Conservation (phyloP, 768 basidiomycete species). For the Lactifluus hygrophoroides region DNA sequence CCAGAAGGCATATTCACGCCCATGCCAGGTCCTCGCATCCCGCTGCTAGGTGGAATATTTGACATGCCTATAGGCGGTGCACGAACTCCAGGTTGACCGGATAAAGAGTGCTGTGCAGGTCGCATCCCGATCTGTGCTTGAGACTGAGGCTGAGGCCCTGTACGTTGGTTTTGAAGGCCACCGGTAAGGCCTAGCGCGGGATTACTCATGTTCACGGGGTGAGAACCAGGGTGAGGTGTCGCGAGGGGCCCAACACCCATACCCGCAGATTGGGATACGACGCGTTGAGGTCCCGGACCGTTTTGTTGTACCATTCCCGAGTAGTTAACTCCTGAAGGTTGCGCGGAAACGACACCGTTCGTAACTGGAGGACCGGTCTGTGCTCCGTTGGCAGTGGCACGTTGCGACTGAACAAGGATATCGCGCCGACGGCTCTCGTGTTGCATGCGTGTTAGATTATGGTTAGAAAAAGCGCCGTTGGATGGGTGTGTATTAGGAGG, state of each 20-base stretch:
- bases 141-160: constrained; percentile 28
- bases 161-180: constrained; percentile 30
- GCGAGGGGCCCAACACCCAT: neutral
- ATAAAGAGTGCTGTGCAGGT: constrained; percentile 25
- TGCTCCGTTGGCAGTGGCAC: constrained; percentile 6
- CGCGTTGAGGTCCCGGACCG: constrained; percentile 34
- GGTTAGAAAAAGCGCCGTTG: constrained; percentile 10
- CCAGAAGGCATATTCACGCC: constrained; percentile 37
- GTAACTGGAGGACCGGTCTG: constrained; percentile 7
- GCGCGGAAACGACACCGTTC: constrained; percentile 18
- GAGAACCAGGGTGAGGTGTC: constrained; percentile 6
- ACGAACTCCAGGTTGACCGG: constrained; percentile 29
- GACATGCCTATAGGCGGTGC: constrained; percentile 27
- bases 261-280: constrained; percentile 42
- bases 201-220: constrained; percentile 23
- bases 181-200: constrained; percentile 32
- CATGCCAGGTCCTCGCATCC: constrained; percentile 35
- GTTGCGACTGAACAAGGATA: constrained; percentile 1
- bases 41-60: constrained; percentile 12
- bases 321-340: constrained; percentile 16
- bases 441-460: neutral
- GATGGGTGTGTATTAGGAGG: constrained; percentile 24
- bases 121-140: constrained; percentile 28
- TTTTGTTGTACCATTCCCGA: constrained; percentile 6
- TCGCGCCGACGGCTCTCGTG: constrained; percentile 1